Percentiles rank a stretch among this genome's conserved stretches.
Conservation (phyloP, 768 basidiomycete genomes). For the Hysterangium stoloniferum region DNA sequence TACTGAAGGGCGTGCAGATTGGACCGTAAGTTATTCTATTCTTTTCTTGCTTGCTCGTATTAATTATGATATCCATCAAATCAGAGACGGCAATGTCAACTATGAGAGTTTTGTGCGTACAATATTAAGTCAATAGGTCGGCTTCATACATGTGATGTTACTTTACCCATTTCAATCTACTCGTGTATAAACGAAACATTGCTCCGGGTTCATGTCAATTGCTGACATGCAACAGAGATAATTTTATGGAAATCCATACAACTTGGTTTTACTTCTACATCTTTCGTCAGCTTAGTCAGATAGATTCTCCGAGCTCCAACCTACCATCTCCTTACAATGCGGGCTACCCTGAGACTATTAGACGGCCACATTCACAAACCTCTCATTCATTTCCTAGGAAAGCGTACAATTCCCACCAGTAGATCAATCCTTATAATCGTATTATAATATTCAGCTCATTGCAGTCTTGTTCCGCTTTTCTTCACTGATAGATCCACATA, state of each 20-base stretch:
- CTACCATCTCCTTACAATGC: conserved; percentile 1
- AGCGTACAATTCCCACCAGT: conserved; percentile 44
- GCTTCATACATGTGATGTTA: background rate
- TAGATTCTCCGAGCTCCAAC: no score
- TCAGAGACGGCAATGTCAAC: conserved; percentile 92
- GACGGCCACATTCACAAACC: conserved; percentile 42
- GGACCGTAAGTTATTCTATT: conserved; percentile 52
- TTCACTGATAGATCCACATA: conserved; percentile 29
- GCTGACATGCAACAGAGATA: no score
- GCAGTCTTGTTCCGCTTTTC: background rate
- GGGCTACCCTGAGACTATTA: background rate
- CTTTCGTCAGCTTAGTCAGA: no score
- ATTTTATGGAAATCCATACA: no score
- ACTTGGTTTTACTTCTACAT: no score
- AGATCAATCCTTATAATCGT: background rate
- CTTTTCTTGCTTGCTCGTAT: conserved; percentile 9
- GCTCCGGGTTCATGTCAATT: no score
- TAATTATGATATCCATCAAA: conserved; percentile 6
- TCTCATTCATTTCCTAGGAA: conserved; percentile 58
- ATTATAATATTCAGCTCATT: background rate
- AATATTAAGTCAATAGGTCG: conserved; percentile 70
- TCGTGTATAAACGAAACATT: no score
- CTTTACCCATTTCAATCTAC: no score
- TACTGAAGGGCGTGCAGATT: conserved; percentile 92
- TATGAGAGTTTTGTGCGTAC: conserved; percentile 96